A percentile compares a stretch with the other conserved stretches of the same genome.
Evolutionary conservation across 768 basidiomycete genomes (phyloP).

Genomic region (Leccinum longicurvipes): DNA sequence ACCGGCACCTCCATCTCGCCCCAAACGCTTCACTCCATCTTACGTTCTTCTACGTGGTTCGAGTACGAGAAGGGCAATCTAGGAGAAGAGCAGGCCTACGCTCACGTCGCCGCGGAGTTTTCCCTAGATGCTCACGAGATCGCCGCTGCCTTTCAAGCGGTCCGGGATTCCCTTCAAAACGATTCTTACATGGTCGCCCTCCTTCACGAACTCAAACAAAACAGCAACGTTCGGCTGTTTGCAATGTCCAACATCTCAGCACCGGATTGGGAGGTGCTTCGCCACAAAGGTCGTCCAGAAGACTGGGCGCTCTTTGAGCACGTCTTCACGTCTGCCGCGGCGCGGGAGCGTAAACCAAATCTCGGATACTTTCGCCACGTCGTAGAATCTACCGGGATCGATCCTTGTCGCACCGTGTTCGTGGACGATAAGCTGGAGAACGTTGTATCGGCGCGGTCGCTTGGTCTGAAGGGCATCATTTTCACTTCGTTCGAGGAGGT

Average conservation of each 20-base stretch:
- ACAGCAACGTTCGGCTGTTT: conserved; percentile 8
- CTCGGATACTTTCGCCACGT: conserved; percentile 18
- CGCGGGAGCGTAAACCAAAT: conserved; percentile 19
- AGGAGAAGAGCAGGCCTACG: conserved; percentile 8
- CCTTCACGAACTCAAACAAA: conserved; percentile 12
- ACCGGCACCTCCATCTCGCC: conserved; percentile 13
- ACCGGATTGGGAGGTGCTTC: conserved; percentile 21
- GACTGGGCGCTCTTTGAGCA: conserved; percentile 21
- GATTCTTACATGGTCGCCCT: conserved; percentile 13
- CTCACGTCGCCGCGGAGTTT: conserved; percentile 9
- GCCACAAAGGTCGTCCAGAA: conserved; percentile 4
- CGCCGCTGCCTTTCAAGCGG: conserved; percentile 3
- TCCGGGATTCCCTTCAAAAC: conserved; percentile 7
- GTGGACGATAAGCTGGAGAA: conserved; percentile 26
- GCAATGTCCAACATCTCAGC: conserved; percentile 24
- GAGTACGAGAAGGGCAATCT: conserved; percentile 24
- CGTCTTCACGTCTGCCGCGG: conserved; percentile 19
- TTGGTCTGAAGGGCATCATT: conserved; percentile 20
- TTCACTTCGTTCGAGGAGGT: conserved; percentile 18
- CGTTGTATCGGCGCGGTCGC: conserved; percentile 15
- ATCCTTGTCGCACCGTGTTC: conserved; percentile 19
- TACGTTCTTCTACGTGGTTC: conserved; percentile 19
- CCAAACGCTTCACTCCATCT: conserved; percentile 5
- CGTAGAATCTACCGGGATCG: conserved; percentile 13
- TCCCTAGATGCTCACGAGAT: conserved; percentile 16